Percentiles rank a stretch among this genome's conserved stretches.
Evolutionary conservation across 2,329 filamentous ascomycete genomes (phyloP).

Genomic region (Colletotrichum melonis): DNA sequence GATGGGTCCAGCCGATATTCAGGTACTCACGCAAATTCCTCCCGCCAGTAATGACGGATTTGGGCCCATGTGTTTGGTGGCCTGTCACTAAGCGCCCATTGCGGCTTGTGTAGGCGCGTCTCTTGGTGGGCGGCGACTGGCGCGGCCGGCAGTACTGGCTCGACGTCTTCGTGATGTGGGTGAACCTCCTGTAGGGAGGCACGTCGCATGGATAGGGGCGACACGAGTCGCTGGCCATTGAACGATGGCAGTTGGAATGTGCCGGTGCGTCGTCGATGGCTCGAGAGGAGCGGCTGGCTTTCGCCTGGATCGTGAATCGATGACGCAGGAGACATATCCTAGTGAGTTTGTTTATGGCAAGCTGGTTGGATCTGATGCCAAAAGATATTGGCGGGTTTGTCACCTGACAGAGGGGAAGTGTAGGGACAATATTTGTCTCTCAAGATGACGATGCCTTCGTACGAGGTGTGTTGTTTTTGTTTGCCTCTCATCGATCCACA

Average conservation of each 20-base stretch:
- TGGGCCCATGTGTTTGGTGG: constrained; percentile 31
- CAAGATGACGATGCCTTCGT: neutral
- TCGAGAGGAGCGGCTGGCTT: constrained; percentile 18
- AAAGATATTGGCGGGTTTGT: too few species aligned
- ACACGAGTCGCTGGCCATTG: constrained; percentile 5
- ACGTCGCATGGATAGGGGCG: constrained; percentile 15
- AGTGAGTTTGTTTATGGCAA: neutral
- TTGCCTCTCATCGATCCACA: neutral
- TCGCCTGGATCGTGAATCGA: constrained; percentile 30
- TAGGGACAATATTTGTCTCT: neutral
- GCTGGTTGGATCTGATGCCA: neutral
- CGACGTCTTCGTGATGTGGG: constrained; percentile 26
- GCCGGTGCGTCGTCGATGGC: constrained; percentile 16
- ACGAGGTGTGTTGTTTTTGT: neutral
- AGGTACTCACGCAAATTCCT: constrained; percentile 25
- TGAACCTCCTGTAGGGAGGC: constrained; percentile 32
- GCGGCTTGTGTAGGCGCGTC: constrained; percentile 32
- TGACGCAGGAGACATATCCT: constrained; percentile 21
- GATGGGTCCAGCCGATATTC: neutral
- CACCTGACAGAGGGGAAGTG: neutral
- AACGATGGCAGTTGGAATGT: constrained; percentile 17
- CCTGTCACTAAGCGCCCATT: constrained; percentile 31
- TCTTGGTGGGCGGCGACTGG: constrained; percentile 27
- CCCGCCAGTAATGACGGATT: constrained; percentile 25
- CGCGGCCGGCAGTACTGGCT: constrained; percentile 29